Conservation (phyloP, 495 filamentous ascomycete species). For the Echria macrotheca region DNA sequence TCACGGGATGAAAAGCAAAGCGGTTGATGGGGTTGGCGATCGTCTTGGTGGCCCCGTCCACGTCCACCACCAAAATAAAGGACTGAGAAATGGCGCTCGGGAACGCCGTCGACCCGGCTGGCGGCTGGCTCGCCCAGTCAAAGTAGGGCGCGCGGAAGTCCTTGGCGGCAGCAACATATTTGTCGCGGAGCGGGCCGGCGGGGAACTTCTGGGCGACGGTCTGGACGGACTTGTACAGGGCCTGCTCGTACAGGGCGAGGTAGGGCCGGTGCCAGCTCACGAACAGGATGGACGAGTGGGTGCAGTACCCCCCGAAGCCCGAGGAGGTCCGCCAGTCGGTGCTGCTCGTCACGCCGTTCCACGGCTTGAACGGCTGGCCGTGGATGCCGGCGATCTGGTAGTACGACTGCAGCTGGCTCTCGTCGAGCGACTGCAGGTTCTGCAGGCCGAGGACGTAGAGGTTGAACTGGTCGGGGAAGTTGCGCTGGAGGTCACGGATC, state of each 20-base stretch:
- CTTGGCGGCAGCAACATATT: conserved; percentile 38
- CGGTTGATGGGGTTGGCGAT: conserved; percentile 36
- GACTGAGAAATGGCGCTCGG: conserved; percentile 32
- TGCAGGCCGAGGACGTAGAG: conserved; percentile 24
- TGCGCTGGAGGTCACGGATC: conserved; percentile 27
- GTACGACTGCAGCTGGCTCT: conserved; percentile 22
- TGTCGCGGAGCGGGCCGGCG: conserved; percentile 38
- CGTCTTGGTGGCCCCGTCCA: conserved; percentile 23
- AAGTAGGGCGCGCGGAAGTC: conserved; percentile 51
- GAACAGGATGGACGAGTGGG: conserved; percentile 61
- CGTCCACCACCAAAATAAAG: conserved; percentile 35
- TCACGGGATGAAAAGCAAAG: conserved; percentile 28
- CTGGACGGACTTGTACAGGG: conserved; percentile 48
- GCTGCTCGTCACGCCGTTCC: conserved; percentile 31
- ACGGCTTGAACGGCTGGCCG: conserved; percentile 37
- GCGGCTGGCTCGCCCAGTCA: conserved; percentile 48
- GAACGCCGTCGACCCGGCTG: conserved; percentile 14
- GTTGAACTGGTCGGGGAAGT: conserved; percentile 29
- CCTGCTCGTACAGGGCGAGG: conserved; percentile 54
- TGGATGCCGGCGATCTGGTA: conserved; percentile 43
- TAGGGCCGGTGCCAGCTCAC: conserved; percentile 66
- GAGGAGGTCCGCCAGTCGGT: conserved; percentile 23
- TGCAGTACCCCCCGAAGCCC: conserved; percentile 54
- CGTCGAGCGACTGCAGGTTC: conserved; percentile 19
- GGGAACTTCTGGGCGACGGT: conserved; percentile 44